A percentile compares a stretch with the other conserved stretches of the same genome.
phyloP scores from a whole-genome alignment of 2,329 filamentous ascomycete genomes.

The Penicillium griseofulvum region DNA sequence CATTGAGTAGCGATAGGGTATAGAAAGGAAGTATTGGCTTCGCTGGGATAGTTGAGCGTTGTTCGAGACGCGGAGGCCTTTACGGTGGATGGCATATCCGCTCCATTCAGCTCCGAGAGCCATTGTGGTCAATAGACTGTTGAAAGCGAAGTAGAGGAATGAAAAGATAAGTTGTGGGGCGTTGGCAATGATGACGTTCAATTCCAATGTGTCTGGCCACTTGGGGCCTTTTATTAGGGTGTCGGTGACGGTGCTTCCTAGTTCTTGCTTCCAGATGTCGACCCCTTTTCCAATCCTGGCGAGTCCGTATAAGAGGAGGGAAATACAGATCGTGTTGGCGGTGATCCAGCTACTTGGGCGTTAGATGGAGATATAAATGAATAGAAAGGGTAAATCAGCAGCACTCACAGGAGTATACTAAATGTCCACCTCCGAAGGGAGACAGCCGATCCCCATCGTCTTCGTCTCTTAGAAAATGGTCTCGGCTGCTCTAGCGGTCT shows the following conservation, averaged over 20 bases:
- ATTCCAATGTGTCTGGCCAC: background rate
- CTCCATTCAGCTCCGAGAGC: background rate
- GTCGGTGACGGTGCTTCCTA: background rate
- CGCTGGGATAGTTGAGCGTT: too few species aligned
- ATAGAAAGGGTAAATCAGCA: too few species aligned
- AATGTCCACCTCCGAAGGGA: too few species aligned
- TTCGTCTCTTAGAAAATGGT: too few species aligned
- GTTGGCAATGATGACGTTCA: background rate
- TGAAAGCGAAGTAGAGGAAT: background rate
- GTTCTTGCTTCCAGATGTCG: background rate
- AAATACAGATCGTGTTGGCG: background rate
- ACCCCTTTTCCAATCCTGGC: background rate
- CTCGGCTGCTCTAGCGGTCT: too few species aligned
- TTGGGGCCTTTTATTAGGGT: background rate
- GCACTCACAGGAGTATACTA: too few species aligned
- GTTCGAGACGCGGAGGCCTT: too few species aligned
- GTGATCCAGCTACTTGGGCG: background rate
- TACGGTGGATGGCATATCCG: background rate
- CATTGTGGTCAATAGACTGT: background rate
- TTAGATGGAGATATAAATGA: too few species aligned
- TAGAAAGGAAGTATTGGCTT: too few species aligned
- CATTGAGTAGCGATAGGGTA: too few species aligned
- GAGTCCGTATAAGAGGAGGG: background rate
- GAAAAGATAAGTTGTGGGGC: background rate
- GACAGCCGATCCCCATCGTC: too few species aligned